These are phyloP conservation scores for Xylaria telfairii DNA, from an alignment of 495 filamentous ascomycete genomes.

Conservation along the genomic window DNA sequence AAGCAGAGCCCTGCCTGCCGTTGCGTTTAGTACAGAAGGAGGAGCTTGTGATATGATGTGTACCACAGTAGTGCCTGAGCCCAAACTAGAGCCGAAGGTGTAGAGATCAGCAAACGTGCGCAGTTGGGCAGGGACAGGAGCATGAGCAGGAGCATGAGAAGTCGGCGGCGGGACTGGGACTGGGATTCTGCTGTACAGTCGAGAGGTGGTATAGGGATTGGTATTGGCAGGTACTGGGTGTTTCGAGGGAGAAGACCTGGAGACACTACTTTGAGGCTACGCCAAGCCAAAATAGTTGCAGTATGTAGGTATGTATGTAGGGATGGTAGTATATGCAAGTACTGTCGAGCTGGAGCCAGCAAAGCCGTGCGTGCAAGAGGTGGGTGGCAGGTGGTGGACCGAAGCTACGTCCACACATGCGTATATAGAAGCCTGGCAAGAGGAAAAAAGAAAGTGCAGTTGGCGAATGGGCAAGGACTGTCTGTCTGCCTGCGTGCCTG, in stretches of 20 bases:
- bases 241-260: conserved; percentile 3
- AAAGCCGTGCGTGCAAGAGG: conserved; percentile 14
- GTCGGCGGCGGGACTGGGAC: conserved; percentile 19
- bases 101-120: conserved; percentile 38
- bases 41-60: conserved; percentile 22
- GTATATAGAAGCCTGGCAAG: conserved; percentile 8
- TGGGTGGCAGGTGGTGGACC: conserved; percentile 19
- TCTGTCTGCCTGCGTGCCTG: too few species aligned
- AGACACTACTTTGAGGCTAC: conserved; percentile 9
- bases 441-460: conserved; percentile 15
- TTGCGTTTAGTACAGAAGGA: background rate
- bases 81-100: conserved; percentile 35
- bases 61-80: conserved; percentile 30
- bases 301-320: conserved; percentile 5
- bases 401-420: conserved; percentile 5
- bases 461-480: conserved; percentile 4
- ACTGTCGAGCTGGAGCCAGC: conserved; percentile 14
- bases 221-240: background rate
- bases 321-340: conserved; percentile 5
- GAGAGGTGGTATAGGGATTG: conserved; percentile 8
- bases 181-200: conserved; percentile 18
- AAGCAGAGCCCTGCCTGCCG: conserved; percentile 7
- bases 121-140: conserved; percentile 44
- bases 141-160: conserved; percentile 31
- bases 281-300: conserved; percentile 3